A percentile compares a stretch with the other conserved stretches of the same genome.
Evolutionary conservation across 495 filamentous ascomycete genomes (phyloP).

Genomic region (Evernia prunastri): DNA sequence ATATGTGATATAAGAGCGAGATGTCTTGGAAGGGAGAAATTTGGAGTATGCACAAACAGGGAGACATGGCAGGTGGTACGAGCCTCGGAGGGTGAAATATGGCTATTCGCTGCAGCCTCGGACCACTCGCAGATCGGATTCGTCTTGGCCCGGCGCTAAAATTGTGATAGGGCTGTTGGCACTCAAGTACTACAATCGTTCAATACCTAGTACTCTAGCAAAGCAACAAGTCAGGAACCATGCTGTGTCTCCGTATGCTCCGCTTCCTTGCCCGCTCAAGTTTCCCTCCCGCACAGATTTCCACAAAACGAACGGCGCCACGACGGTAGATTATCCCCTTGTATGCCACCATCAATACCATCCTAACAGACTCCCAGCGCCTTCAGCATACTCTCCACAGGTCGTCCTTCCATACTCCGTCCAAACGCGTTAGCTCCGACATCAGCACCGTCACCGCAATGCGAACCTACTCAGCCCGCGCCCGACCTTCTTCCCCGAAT

Average conservation of each 20-base stretch:
- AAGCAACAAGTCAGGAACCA: background rate
- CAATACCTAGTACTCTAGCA: background rate
- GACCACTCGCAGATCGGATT: too few relatives aligned
- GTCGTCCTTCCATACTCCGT: background rate
- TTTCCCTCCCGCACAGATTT: background rate
- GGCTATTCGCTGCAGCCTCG: background rate
- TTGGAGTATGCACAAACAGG: background rate
- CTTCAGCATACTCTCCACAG: slow-evolving; percentile 15
- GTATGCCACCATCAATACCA: background rate
- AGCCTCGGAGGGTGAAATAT: background rate
- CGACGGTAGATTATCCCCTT: slow-evolving; percentile 10
- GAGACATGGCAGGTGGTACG: background rate
- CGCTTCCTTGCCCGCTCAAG: slow-evolving; percentile 7
- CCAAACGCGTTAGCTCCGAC: background rate
- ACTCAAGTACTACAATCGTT: too few relatives aligned
- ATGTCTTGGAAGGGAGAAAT: background rate
- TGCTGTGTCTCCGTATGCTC: slow-evolving; percentile 14
- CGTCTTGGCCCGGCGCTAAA: background rate
- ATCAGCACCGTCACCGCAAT: background rate
- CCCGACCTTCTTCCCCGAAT: slow-evolving; percentile 31
- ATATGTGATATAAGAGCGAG: background rate
- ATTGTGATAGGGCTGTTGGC: background rate
- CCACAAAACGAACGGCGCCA: background rate
- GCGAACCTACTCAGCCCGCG: background rate
- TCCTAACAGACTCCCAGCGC: slow-evolving; percentile 8